Evolutionary conservation across 2,329 filamentous ascomycete genomes (phyloP).

Genomic region (Cordyceps pruinosa): DNA sequence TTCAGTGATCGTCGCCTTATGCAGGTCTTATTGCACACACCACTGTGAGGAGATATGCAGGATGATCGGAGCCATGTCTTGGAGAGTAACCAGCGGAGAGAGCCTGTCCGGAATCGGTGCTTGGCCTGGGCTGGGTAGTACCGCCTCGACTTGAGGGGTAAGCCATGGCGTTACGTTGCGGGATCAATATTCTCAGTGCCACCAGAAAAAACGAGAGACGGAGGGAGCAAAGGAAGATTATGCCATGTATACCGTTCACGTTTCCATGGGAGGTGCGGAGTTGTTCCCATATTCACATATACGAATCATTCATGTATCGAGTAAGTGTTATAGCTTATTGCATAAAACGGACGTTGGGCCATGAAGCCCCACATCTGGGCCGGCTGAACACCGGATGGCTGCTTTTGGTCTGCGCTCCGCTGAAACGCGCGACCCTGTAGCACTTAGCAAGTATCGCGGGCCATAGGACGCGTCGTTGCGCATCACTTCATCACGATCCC

Average conservation of each 20-base stretch:
- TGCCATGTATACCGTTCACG: too few relatives aligned
- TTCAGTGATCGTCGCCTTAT: not conserved
- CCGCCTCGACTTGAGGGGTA: too few relatives aligned
- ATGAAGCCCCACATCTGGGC: not conserved
- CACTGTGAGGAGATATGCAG: not conserved
- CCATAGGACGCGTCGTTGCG: constrained; percentile 12
- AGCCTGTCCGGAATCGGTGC: too few relatives aligned
- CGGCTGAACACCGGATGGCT: constrained; percentile 9
- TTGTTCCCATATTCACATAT: not conserved
- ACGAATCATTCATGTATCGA: not conserved
- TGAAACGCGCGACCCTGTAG: constrained; percentile 6
- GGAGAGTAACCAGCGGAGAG: too few relatives aligned
- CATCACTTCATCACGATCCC: constrained; percentile 7
- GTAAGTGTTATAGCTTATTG: not conserved
- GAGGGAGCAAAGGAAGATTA: too few relatives aligned
- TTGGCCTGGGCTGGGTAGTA: too few relatives aligned
- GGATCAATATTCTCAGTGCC: too few relatives aligned
- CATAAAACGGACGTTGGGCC: not conserved
- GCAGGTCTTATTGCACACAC: not conserved
- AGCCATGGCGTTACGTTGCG: too few relatives aligned
- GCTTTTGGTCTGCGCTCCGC: not conserved
- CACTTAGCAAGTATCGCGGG: constrained; percentile 11
- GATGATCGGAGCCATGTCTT: not conserved
- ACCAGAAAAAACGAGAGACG: too few relatives aligned
- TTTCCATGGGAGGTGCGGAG: not conserved